Percentiles rank a stretch among this genome's conserved stretches.
Conservation (phyloP, 108 stramenopile species). For the Conticribra weissflogii region DNA sequence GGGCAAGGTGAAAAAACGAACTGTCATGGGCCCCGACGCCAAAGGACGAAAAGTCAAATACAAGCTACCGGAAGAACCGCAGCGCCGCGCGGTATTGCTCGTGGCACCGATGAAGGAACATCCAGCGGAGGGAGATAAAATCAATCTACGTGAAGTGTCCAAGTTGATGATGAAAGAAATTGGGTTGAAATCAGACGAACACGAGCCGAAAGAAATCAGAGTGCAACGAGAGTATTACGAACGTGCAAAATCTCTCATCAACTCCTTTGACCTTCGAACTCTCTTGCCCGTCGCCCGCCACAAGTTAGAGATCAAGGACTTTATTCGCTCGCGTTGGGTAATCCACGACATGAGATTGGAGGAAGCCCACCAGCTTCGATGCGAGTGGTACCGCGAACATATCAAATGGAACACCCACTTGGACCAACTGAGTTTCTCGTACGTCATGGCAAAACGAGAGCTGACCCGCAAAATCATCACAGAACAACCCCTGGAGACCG, state of each 20-base stretch:
- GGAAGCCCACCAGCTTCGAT: constrained; percentile 73
- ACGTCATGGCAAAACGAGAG: constrained; percentile 74
- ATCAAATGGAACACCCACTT: constrained; percentile 61
- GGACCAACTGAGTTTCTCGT: constrained; percentile 80
- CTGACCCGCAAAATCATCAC: constrained; percentile 54
- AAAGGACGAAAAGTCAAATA: constrained; percentile 61
- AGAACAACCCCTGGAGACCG: constrained; percentile 21
- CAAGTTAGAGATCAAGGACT: constrained; percentile 59
- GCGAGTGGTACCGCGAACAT: constrained; percentile 86
- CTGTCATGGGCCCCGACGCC: constrained; percentile 44
- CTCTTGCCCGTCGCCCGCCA: constrained; percentile 58
- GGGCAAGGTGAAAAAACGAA: constrained; percentile 20
- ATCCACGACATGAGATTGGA: constrained; percentile 70
- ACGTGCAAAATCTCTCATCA: constrained; percentile 58
- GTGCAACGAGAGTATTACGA: constrained; percentile 76
- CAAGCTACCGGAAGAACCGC: constrained; percentile 64
- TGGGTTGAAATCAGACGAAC: constrained; percentile 34
- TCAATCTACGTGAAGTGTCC: constrained; percentile 56
- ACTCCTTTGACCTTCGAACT: constrained; percentile 59
- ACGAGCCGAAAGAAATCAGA: constrained; percentile 45
- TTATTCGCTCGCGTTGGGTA: constrained; percentile 77
- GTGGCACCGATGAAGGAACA: constrained; percentile 46
- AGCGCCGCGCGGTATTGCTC: constrained; percentile 63
- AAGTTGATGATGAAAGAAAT: constrained; percentile 69
- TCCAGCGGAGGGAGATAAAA: constrained; percentile 31